Conservation (phyloP, 73 alveolate genomes). For the Tetrahymena thermophila region DNA sequence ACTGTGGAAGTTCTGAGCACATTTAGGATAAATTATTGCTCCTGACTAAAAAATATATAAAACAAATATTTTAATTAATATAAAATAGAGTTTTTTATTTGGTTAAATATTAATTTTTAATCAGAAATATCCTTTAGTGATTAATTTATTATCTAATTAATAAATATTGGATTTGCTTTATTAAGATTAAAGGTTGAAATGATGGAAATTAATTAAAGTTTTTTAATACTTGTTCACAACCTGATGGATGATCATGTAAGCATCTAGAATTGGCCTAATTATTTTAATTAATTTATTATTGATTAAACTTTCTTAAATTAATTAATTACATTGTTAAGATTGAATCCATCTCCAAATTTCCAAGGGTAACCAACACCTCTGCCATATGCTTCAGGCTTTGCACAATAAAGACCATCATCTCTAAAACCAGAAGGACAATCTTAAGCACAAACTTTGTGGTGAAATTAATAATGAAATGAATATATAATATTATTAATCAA, state of each 20-base stretch:
- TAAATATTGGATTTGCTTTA: too few species aligned
- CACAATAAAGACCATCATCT: constrained; percentile 34
- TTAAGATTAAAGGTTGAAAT: too few species aligned
- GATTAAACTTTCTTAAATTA: neutral
- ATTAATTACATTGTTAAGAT: neutral
- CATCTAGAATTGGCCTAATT: neutral
- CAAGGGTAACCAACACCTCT: constrained; percentile 46
- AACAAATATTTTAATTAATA: neutral
- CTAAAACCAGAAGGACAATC: constrained; percentile 35
- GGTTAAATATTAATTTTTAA: too few species aligned
- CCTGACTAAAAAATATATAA: neutral
- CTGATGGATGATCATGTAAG: constrained; percentile 5
- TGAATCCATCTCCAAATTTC: neutral
- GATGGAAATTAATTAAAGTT: neutral
- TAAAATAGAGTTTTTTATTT: too few species aligned
- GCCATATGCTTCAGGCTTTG: constrained; percentile 39
- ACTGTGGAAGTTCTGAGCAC: constrained; percentile 24
- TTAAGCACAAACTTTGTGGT: constrained; percentile 28
- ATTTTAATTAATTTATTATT: neutral
- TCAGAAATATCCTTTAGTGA: too few species aligned
- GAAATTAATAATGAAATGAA: neutral
- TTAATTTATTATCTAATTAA: too few species aligned
- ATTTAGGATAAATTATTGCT: constrained; percentile 25
- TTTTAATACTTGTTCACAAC: constrained; percentile 17
- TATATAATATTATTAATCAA: neutral